Base-by-base conservation (phyloP, 768 basidiomycete species). In the Polyporus arcularius region DNA sequence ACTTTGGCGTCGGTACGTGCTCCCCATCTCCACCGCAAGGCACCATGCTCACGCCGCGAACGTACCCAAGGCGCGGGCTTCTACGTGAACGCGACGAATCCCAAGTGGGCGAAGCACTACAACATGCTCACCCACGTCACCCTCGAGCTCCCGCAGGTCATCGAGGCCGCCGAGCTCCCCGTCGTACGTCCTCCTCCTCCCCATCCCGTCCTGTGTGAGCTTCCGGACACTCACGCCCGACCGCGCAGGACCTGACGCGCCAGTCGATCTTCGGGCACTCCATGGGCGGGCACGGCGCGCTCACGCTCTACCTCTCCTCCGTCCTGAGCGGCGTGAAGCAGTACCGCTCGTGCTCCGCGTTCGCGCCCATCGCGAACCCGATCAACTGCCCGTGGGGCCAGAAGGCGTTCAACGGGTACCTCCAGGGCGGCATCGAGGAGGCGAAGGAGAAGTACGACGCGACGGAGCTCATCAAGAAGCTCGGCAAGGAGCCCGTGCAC, bases 281-380 rank as follows among this genome's bases (percentile, higher is more conserved):
- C 47, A 99, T 98, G 97, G 94, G 92, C 58, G 97, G 97, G 2
- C 95, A 97, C 70, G 97, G 97, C 8, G 94, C 97, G 12, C 82
- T 99, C 30, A 90, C 90, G 15, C 75, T 98, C 41, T 98, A 98
- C 75, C 87, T 98, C 47, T 80, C 85, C 56, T 88, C 92, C 35
- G 71, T 78, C 52, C 63, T 75, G 35, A 43, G 38, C n/a, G 71
- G 68, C 38, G 57, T 53, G 57, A 86, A 85, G 71, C 82, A 82
- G 65, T 98, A 90, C 75, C 85, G 85, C 55, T 96, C 94, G 18
- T 91, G 84, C 7, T 96, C 94, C 6, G 96, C 94, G 0, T 98
- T 98, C 71, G 78, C 93, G 32, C 90, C 91, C 1, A 86, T 92
- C 55, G 79, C 87, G 53, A 98, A 98, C 74, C 95, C 96, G 0